Evolutionary conservation across 306 rosid genomes (phyloP).

Genomic region (Begonia fuchsioides): DNA sequence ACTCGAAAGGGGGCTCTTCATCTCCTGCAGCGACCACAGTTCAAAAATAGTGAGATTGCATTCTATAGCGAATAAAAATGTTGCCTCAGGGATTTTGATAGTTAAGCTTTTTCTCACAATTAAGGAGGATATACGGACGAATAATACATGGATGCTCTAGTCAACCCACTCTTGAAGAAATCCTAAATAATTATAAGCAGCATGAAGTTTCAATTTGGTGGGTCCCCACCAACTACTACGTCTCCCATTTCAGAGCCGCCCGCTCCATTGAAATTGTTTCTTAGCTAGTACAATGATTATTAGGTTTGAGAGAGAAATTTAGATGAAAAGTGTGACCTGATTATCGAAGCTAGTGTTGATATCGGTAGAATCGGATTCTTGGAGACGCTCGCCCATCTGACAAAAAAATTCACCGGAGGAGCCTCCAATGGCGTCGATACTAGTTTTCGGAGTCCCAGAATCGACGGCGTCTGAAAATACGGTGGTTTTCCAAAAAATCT

Average conservation of each 20-base stretch:
- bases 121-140: too few relatives aligned
- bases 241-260: too few relatives aligned
- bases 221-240: neutral
- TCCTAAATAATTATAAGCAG: neutral
- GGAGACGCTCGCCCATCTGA: slow-evolving; percentile 9
- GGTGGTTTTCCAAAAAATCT: slow-evolving; percentile 11
- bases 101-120: neutral
- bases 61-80: too few relatives aligned
- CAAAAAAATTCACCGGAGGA: slow-evolving; percentile 15
- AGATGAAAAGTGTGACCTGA: slow-evolving; percentile 30
- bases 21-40: slow-evolving; percentile 32
- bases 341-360: slow-evolving; percentile 9
- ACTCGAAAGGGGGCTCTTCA: slow-evolving; percentile 25
- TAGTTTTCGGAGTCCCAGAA: slow-evolving; percentile 2
- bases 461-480: neutral
- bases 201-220: neutral
- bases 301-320: neutral
- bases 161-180: neutral
- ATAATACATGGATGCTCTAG: too few relatives aligned
- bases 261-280: too few relatives aligned
- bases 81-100: too few relatives aligned
- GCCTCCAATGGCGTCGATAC: neutral
- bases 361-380: slow-evolving; percentile 15
- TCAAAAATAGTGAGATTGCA: too few relatives aligned
- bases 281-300: too few relatives aligned